Evolutionary conservation across 768 basidiomycete species (phyloP).

Genomic region (Pulveroboletus frians): DNA sequence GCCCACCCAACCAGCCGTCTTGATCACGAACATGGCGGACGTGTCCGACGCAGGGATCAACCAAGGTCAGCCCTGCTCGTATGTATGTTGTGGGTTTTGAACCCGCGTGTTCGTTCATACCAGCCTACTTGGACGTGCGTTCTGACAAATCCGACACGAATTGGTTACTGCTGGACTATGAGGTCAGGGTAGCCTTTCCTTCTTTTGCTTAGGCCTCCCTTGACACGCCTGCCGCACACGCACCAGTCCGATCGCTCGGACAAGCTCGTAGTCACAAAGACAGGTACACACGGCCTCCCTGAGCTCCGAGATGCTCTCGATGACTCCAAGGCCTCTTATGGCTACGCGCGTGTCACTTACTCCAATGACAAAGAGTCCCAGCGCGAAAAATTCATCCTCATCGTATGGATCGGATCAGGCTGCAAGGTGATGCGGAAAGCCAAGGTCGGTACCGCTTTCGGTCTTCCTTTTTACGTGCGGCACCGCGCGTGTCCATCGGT

Average conservation of each 20-base stretch:
- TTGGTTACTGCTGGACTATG: slow-evolving; percentile 90
- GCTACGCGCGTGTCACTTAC: slow-evolving; percentile 79
- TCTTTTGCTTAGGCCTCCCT: slow-evolving; percentile 4
- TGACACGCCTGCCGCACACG: slow-evolving; percentile 19
- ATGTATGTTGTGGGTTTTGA: slow-evolving; percentile 10
- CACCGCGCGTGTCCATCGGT: slow-evolving; percentile 10
- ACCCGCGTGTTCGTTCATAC: slow-evolving; percentile 1
- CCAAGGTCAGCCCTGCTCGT: slow-evolving; percentile 48
- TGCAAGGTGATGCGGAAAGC: slow-evolving; percentile 92
- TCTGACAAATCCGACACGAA: slow-evolving; percentile 81
- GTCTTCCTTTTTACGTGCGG: slow-evolving; percentile 15
- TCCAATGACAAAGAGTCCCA: slow-evolving; percentile 81
- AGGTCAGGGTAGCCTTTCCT: slow-evolving; percentile 38
- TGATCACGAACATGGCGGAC: slow-evolving; percentile 59
- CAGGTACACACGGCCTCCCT: slow-evolving; percentile 72
- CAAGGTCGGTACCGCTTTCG: slow-evolving; percentile 50
- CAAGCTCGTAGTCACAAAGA: slow-evolving; percentile 70
- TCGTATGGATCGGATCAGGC: slow-evolving; percentile 75
- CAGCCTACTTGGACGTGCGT: slow-evolving; percentile 87
- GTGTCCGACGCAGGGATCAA: slow-evolving; percentile 66
- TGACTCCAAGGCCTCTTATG: slow-evolving; percentile 74
- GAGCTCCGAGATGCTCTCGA: slow-evolving; percentile 72
- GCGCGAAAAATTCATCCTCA: slow-evolving; percentile 85
- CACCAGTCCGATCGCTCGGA: slow-evolving; percentile 68
- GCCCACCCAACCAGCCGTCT: neutral